Conservation (phyloP, 352 stramenopile species). For the Phytophthora agathidicida region DNA sequence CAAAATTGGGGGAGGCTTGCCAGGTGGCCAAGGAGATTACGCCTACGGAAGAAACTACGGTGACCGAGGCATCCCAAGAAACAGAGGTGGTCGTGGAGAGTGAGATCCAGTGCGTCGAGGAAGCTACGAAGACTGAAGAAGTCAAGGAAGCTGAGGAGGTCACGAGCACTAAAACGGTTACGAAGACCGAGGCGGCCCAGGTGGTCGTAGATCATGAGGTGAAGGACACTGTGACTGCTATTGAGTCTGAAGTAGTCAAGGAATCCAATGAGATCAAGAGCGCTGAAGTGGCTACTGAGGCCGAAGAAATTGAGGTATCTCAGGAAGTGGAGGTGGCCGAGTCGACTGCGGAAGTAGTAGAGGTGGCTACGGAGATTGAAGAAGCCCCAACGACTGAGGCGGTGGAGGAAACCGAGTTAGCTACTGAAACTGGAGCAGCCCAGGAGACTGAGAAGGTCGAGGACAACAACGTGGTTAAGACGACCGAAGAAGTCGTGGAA, state of each 20-base stretch:
- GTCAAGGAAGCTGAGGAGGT: not conserved
- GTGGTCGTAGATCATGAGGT: not conserved
- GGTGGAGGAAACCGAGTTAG: not conserved
- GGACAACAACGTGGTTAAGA: too few species aligned
- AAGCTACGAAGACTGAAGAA: not conserved
- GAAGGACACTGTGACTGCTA: too few species aligned
- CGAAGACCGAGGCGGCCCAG: not conserved
- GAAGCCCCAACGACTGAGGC: too few species aligned
- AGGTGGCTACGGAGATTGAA: not conserved
- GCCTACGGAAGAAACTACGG: not conserved
- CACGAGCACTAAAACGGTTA: not conserved
- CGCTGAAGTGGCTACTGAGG: too few species aligned
- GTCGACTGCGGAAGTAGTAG: too few species aligned
- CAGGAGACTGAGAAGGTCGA: too few species aligned
- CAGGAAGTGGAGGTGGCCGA: too few species aligned
- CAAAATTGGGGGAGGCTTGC: conserved; percentile 9
- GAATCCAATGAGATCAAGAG: too few species aligned
- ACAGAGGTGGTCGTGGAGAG: not conserved
- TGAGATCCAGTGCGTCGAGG: not conserved
- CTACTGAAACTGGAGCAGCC: not conserved
- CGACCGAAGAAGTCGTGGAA: not conserved
- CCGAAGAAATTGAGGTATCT: too few species aligned
- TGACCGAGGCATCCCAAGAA: not conserved
- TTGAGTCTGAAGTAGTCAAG: too few species aligned
- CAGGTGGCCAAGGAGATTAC: not conserved